phyloP scores from a whole-genome alignment of 768 basidiomycete genomes.

The Tricholomella constricta region DNA sequence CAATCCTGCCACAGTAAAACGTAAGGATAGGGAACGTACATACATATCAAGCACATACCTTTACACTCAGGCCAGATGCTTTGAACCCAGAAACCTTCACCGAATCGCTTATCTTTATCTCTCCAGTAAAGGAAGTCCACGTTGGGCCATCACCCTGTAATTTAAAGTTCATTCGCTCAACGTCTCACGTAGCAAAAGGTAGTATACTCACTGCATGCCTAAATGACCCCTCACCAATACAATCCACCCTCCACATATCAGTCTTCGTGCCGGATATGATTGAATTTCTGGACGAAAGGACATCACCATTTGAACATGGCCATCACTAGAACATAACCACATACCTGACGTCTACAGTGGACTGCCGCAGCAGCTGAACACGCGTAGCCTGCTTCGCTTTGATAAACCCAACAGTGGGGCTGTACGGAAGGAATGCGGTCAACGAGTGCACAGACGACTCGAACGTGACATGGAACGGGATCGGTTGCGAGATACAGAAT shows the following conservation, averaged over 20 bases:
- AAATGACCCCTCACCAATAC: constrained; percentile 66
- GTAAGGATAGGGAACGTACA: background rate
- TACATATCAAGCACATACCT: constrained; percentile 40
- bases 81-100: constrained; percentile 64
- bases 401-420: constrained; percentile 44
- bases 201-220: constrained; percentile 48
- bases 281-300: constrained; percentile 40
- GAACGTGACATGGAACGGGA: constrained; percentile 70
- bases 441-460: constrained; percentile 58
- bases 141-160: constrained; percentile 62
- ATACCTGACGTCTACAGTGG: constrained; percentile 64
- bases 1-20: constrained; percentile 50
- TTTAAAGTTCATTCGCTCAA: background rate
- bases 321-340: background rate
- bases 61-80: constrained; percentile 63
- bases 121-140: constrained; percentile 63
- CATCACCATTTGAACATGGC: background rate
- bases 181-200: background rate
- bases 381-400: constrained; percentile 43
- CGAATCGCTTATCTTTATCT: constrained; percentile 51
- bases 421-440: constrained; percentile 59
- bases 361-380: constrained; percentile 67
- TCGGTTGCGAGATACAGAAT: constrained; percentile 56
- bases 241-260: constrained; percentile 70
- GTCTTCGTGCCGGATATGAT: constrained; percentile 55